These are phyloP conservation scores for Ceratobasidium sp. DNA, from an alignment of 1,284 basidiomycete species.

Conservation along the genomic window DNA sequence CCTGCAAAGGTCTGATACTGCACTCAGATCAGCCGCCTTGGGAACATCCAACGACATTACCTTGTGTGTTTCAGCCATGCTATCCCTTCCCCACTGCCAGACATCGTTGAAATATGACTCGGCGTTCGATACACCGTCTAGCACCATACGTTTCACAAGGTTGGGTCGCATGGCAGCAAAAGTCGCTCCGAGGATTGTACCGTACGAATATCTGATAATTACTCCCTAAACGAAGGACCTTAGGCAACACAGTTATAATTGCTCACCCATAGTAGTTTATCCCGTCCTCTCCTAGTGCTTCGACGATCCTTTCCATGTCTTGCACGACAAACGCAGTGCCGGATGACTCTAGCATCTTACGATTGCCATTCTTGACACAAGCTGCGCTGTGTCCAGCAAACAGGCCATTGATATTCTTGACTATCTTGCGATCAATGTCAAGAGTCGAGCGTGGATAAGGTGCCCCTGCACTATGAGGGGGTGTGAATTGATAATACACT, in stretches of 20 bases:
- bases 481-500: background rate
- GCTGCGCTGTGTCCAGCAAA: conserved; percentile 14
- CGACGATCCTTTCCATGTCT: conserved; percentile 52
- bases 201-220: conserved; percentile 46
- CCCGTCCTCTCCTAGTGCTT: conserved; percentile 51
- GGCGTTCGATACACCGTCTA: conserved; percentile 49
- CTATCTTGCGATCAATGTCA: background rate
- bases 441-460: conserved; percentile 12
- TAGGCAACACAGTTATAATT: background rate
- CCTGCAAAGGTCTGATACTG: conserved; percentile 9
- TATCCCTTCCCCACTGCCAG: conserved; percentile 47
- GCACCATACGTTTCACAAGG: conserved; percentile 50
- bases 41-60: conserved; percentile 7
- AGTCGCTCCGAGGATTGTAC: conserved; percentile 52
- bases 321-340: conserved; percentile 51
- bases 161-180: conserved; percentile 47
- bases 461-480: background rate
- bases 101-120: conserved; percentile 50
- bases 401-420: background rate
- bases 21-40: background rate
- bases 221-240: background rate
- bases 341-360: conserved; percentile 45
- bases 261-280: conserved; percentile 53
- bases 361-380: conserved; percentile 48
- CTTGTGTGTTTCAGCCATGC: conserved; percentile 49